Conservation (phyloP, 75 land plant species). For the Ceratopteris richardii region DNA sequence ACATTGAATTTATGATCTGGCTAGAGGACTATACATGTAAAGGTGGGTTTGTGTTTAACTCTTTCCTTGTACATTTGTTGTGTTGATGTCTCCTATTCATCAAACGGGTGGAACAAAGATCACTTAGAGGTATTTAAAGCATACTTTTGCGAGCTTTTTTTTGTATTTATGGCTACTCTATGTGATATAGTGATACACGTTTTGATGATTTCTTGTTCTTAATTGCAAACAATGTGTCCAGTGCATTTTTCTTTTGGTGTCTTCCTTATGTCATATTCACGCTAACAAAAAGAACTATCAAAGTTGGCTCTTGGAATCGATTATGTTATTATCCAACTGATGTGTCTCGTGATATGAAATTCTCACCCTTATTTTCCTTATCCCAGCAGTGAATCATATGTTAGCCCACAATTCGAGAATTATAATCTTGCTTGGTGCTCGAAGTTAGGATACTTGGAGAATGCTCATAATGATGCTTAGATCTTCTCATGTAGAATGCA, state of each 20-base stretch:
- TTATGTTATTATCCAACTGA: conserved; percentile 33
- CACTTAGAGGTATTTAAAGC: conserved; percentile 34
- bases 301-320: conserved; percentile 21
- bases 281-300: conserved; percentile 44
- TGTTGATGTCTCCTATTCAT: conserved; percentile 95
- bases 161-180: conserved; percentile 39
- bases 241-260: conserved; percentile 65
- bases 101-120: conserved; percentile 67
- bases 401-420: too few species aligned
- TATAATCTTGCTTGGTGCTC: too few species aligned
- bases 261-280: conserved; percentile 54
- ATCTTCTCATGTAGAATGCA: too few species aligned
- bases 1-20: conserved; percentile 72
- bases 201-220: conserved; percentile 74
- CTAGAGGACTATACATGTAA: conserved; percentile 39
- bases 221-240: conserved; percentile 85
- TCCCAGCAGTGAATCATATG: too few species aligned
- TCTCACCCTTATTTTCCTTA: too few species aligned
- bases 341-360: too few species aligned
- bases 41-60: conserved; percentile 63
- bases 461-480: too few species aligned
- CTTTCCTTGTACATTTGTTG: conserved; percentile 81
- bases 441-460: too few species aligned
- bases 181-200: conserved; percentile 45
- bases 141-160: conserved; percentile 46